Conservation (phyloP, 768 basidiomycete genomes). For the Cystofilobasidium macerans region DNA sequence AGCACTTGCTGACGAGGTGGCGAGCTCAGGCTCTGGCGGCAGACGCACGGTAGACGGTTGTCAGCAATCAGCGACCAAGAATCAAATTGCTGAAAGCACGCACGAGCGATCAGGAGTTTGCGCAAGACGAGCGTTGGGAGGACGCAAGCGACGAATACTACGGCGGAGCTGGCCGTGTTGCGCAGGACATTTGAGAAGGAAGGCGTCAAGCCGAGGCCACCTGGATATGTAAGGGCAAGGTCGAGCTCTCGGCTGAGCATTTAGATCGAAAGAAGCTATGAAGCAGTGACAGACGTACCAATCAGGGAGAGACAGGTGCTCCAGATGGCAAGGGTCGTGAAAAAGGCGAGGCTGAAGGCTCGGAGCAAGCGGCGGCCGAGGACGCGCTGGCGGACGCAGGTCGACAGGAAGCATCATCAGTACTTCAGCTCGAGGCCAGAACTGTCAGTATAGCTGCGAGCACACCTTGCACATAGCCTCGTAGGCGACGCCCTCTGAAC, state of each 20-base stretch:
- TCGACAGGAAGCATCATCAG: too few relatives aligned
- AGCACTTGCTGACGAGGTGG: slow-evolving; percentile 1
- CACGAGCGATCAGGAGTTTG: slow-evolving; percentile 22
- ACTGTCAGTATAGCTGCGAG: too few relatives aligned
- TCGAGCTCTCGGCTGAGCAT: too few relatives aligned
- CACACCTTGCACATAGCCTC: slow-evolving; percentile 23
- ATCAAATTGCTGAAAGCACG: neutral
- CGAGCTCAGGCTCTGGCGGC: slow-evolving; percentile 10
- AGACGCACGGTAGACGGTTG: too few relatives aligned
- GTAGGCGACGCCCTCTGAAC: slow-evolving; percentile 8
- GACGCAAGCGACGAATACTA: slow-evolving; percentile 12
- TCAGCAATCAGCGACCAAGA: too few relatives aligned
- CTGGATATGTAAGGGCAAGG: neutral
- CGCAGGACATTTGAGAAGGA: slow-evolving; percentile 13
- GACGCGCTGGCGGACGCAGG: slow-evolving; percentile 5
- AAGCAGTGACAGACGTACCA: neutral
- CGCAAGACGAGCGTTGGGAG: slow-evolving; percentile 23
- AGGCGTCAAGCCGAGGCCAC: slow-evolving; percentile 1
- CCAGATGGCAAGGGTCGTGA: neutral
- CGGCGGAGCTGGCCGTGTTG: slow-evolving; percentile 7
- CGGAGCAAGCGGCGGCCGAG: slow-evolving; percentile 13
- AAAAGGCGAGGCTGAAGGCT: slow-evolving; percentile 14
- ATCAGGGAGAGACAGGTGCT: neutral
- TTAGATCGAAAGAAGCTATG: neutral
- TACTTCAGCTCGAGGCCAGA: neutral